Base-by-base conservation (phyloP, 1,284 basidiomycete genomes). In the Ceratobasidium sp. region DNA sequence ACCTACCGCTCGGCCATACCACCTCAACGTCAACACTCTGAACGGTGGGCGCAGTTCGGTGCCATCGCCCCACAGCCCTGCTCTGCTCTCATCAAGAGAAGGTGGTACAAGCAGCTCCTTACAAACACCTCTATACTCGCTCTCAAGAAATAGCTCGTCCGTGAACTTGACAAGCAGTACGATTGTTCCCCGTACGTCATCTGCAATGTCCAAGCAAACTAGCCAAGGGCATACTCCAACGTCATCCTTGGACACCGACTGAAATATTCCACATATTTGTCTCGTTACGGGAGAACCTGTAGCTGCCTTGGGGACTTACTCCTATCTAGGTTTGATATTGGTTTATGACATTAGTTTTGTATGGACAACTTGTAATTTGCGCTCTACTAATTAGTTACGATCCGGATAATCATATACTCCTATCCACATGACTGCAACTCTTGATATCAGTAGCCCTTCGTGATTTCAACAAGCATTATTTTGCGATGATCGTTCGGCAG, bases 111-210 rank as follows among this genome's bases (percentile, higher is more conserved):
- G 53, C 20, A 68, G 52, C 29, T 68, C 64, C n/a, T 32, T 68
- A 22, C 62, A 65, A 6, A 65, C 62, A 29, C 69, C 52, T 22
- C 49, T 65, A 29, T 67, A 56, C 34, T 71, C 70, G n/a, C 57
- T 69, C 15, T 74, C 73, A 22, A 49, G 73, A 20, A 74, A 74
- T 38, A 70, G 71, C 10, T 74, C 73, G 15, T 68, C 70, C 17
- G 71, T 74, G 15, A 74, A 74, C 56, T 55, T 74, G 67, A 73
- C 72, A n/a, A n/a, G n/a, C n/a, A n/a, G n/a, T 10, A 71, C 69
- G 20, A 70, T 70, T 29, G 57, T 74, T 7, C 72, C 73, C 6
- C 53, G 71, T 34, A 65, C 34, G n/a, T 52, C 70, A 3, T 54
- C 64, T 40, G 68, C 55, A n/a, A 69, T 68, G 52, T 68, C 64